Evolutionary conservation across 345 rosid genomes (phyloP), one percentile per base, ranked within the genome.

Genomic region (Syzygium oleosum): DNA sequence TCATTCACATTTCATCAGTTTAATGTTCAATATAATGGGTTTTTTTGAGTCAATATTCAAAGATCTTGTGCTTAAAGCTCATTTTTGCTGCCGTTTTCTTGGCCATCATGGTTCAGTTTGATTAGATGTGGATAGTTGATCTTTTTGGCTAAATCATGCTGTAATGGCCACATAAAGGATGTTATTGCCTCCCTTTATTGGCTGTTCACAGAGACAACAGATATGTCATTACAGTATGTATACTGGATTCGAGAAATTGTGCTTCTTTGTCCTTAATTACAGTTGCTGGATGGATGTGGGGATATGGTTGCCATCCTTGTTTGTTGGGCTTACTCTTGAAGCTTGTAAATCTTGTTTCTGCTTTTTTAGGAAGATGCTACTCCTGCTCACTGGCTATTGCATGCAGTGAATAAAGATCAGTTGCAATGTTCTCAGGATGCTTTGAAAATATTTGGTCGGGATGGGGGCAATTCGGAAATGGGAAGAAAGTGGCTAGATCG

Each of bases 1-100:
- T 88, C 73, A 84, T 85, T 88, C 91, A 87, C 85, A 49, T 68
- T 53, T 86, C 84, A 87, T 91, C 85, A 84, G 51, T 61, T 87
- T 84, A 23, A 55, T 84, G 86, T 87, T 84, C 80, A 84, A 58
- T 73, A 59, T 78, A 85, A 55, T 79, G 61, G 83, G 52, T 59
- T 85, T 87, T 85, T 73, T 87, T 88, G 61, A 73, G 86, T 80
- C 85, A 61, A 85, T 84, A n/a, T 49, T 80, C n/a, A 15, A 58
- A 43, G 61, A 38, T 38, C 80, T 9, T 5, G 29, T 61, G 68
- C 61, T n/a, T 65, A 51, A 43, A 52, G 56, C 25, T 63, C 41
- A n/a, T 51, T 31, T 54, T 77, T 77, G 73, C 27, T 58, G 14
- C 85, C 19, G 29, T 77, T 80, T 34, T 79, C 46, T 79, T 80